Evolutionary conservation across 352 stramenopile species (phyloP), one percentile per base, ranked within the genome.

Genomic region (Phytopythium mirpurense): DNA sequence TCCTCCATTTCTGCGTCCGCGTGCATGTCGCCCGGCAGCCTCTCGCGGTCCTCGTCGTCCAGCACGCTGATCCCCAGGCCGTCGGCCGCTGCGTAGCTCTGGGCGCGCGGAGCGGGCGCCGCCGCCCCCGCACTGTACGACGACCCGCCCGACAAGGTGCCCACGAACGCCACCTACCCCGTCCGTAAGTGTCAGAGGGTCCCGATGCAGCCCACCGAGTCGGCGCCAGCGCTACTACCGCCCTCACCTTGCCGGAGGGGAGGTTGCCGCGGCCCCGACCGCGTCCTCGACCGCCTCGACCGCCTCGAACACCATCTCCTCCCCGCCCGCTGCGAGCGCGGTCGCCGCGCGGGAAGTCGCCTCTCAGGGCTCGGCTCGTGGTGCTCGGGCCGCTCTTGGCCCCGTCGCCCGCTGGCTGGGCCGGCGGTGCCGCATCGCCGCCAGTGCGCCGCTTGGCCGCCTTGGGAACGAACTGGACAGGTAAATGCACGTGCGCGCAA

Each of bases 61-160:
- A 94, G 57, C 16, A 94, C 73, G 68, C 84, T 94, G 60, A 94
- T 94, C 29, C 84, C 84, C 6, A 86, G 72, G n/a, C 79, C 84
- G 24, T 88, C 79, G 26, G 84, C 81, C 16, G 82, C 78, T 23
- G 70, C 67, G 54, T 87, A 88, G 21, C 74, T 65, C 16, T 57
- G 62, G 5, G 56, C 47, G 14, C 76, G 76, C 5, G 72, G 74
- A 15, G 78, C 68, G 16, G 70, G 56, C 3, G 63, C 40, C 9
- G 55, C 68, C 36, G 62, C 52, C 2, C 67, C 69, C 53, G 65
- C 67, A 49, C 79, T 90, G 58, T 84, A 91, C 21, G 79, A 90
- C 40, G 83, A 92, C 15, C 81, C 83, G 16, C 66, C 76, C n/a
- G 83, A 90, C 7, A 92, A 58, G n/a, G 81, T 88, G 6, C 83